phyloP scores from a whole-genome alignment of 2,329 filamentous ascomycete genomes.

The Cryphonectria radicalis region DNA sequence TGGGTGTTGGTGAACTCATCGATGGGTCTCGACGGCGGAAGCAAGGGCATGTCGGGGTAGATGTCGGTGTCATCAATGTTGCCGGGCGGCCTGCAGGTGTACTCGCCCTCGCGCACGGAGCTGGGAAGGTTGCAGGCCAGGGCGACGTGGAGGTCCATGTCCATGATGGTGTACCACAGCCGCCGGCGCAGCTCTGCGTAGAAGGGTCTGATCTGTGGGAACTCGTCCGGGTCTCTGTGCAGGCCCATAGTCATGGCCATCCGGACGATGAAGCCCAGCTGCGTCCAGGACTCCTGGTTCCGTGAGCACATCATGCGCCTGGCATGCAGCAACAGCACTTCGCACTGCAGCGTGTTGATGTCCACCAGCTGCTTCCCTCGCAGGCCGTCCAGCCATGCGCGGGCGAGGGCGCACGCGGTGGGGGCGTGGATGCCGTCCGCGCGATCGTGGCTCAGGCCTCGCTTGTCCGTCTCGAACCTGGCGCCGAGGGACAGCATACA shows the following conservation, averaged over 20 bases:
- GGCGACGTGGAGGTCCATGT: constrained; percentile 60
- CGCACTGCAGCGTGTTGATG: constrained; percentile 57
- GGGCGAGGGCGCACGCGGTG: constrained; percentile 59
- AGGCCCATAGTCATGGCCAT: constrained; percentile 65
- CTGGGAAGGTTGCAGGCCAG: constrained; percentile 57
- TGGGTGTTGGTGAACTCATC: constrained; percentile 58
- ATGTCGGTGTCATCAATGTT: constrained; percentile 59
- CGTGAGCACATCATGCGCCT: constrained; percentile 54
- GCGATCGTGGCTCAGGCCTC: constrained; percentile 56
- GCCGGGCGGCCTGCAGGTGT: constrained; percentile 55
- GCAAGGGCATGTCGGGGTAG: constrained; percentile 50
- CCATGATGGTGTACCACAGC: constrained; percentile 60
- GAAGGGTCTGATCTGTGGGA: constrained; percentile 53
- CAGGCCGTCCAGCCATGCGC: constrained; percentile 57
- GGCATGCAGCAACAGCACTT: constrained; percentile 58
- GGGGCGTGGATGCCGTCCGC: constrained; percentile 60
- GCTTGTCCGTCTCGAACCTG: constrained; percentile 55
- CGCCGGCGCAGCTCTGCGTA: constrained; percentile 58
- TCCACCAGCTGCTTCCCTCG: constrained; percentile 58
- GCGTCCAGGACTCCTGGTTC: constrained; percentile 57
- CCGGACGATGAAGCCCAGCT: constrained; percentile 58
- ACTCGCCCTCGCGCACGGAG: constrained; percentile 57
- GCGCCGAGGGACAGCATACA: constrained; percentile 58
- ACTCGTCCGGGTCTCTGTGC: constrained; percentile 61
- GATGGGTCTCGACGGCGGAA: constrained; percentile 54